Evolutionary conservation across 106 monocot genomes (phyloP).

Genomic region (Cymbidium sinense): DNA sequence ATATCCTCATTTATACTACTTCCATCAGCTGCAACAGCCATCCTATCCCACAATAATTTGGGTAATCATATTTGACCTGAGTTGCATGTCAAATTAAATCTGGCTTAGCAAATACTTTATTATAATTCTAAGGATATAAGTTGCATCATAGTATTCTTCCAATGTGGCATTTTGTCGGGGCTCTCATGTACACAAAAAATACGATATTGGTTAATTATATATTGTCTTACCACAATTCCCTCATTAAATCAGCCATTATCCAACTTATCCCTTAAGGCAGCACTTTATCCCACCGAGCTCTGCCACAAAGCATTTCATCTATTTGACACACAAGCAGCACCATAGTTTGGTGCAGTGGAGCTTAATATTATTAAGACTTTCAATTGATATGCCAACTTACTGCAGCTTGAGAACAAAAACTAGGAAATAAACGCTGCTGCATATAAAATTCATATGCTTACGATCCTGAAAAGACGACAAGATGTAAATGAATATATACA

Average conservation of each 20-base stretch:
- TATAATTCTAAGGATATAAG: background rate
- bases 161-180: background rate
- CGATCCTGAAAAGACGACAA: too few relatives aligned
- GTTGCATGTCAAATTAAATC: background rate
- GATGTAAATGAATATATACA: too few relatives aligned
- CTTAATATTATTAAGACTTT: background rate
- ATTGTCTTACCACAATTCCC: background rate
- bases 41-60: background rate
- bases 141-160: background rate
- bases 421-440: too few relatives aligned
- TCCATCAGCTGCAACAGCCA: background rate
- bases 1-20: background rate
- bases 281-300: background rate
- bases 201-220: background rate
- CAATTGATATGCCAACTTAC: too few relatives aligned
- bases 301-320: background rate
- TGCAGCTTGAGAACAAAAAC: too few relatives aligned
- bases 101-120: background rate
- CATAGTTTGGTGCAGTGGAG: background rate
- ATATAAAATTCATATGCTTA: too few relatives aligned
- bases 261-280: background rate
- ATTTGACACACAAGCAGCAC: background rate
- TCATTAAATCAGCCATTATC: background rate
- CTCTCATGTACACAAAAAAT: background rate
- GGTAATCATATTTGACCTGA: background rate